Base-by-base conservation (phyloP, 768 basidiomycete species). In the Lactarius hatsudake region DNA sequence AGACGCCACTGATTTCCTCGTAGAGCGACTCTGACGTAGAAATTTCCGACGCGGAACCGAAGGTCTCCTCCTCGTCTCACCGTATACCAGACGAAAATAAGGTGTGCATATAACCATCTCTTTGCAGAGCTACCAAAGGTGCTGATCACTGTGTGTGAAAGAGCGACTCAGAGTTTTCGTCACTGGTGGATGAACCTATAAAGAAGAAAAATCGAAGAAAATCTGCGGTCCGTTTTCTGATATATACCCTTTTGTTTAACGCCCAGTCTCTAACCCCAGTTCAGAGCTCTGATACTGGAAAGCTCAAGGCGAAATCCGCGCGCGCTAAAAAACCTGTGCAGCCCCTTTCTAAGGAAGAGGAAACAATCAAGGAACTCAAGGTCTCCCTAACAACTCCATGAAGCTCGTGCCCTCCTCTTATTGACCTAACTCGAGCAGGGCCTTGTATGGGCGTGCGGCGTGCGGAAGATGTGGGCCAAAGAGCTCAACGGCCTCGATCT, bases 381-480 rank as follows among this genome's bases (percentile, higher is more conserved):
- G 91, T 86, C 71, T 28, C 59, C 43, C 36, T 59, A 32, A 28
- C 32, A 13, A 63, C n/a, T 64, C 36, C 36, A 26, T 45, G 26
- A 18, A 68, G 15, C 20, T 17, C 34, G 38, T 55, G 66, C 28
- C 4, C 17, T 13, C 7, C 66, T 40, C 63, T 53, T n/a, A 53
- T 40, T 59, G 36, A 8, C 59, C 1, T 8, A 34, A 20, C 36
- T 32, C 57, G n/a, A n/a, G 9, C 64, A 93, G 91, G 80, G 86
- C 18, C 76, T 90, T 17, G 85, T 94, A 1, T 75, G 83, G 17
- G 89, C 90, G 2, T 93, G 93, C 69, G 92, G 92, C 7, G 81
- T 90, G 20, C 86, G 90, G 65, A 93, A 88, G 75, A 79, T 84
- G 7, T 94, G 92, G 92, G 81, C 83, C 10, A 91, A 85, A 73